Evolutionary conservation across 1,284 basidiomycete species (phyloP).

Genomic region (Neotropicomus parvogracilis): DNA sequence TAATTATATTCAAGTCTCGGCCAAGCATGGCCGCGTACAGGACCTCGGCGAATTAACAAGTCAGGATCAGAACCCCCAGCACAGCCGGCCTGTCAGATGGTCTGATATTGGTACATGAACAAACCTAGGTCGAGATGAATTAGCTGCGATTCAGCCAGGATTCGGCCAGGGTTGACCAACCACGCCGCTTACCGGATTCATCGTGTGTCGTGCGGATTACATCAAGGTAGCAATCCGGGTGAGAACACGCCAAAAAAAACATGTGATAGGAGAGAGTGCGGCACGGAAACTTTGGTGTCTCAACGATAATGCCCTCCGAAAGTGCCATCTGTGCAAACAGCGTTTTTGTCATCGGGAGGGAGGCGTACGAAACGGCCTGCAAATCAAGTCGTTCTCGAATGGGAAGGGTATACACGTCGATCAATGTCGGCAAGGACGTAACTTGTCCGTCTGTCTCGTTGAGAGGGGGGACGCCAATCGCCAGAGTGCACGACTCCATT

Average conservation of each 20-base stretch:
- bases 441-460: neutral
- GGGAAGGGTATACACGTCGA: conserved; percentile 5
- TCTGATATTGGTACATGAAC: neutral
- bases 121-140: neutral
- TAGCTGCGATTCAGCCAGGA: neutral
- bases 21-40: neutral
- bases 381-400: conserved; percentile 1
- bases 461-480: neutral
- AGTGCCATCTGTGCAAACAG: conserved; percentile 3
- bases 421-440: neutral
- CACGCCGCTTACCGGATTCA: neutral
- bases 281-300: conserved; percentile 1
- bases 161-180: neutral
- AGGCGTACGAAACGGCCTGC: conserved; percentile 1
- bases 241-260: conserved; percentile 1
- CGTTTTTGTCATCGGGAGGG: neutral
- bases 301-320: neutral
- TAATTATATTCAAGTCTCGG: neutral
- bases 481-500: conserved; percentile 7
- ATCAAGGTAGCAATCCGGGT: conserved; percentile 4
- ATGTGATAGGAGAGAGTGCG: conserved; percentile 3
- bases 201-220: neutral
- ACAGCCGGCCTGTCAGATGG: neutral
- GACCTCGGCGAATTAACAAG: neutral
- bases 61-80: neutral